phyloP scores from a whole-genome alignment of 75 land plant genomes.

The Ceratopteris richardii region DNA sequence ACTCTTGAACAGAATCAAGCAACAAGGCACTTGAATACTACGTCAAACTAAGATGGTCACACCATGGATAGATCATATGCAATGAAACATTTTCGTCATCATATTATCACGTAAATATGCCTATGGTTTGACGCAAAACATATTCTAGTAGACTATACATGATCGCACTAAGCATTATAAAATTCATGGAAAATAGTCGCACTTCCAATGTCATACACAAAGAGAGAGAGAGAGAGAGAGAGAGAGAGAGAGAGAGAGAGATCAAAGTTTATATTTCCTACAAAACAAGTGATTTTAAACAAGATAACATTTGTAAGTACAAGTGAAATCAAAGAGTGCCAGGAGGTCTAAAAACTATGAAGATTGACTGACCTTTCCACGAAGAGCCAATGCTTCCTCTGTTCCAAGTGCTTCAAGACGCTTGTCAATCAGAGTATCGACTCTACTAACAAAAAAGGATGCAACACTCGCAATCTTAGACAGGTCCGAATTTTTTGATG shows the following conservation, averaged over 20 bases:
- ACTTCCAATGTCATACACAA: too few relatives aligned
- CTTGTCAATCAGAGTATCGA: constrained; percentile 86
- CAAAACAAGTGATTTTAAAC: neutral
- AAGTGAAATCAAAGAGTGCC: neutral
- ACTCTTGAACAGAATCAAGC: neutral
- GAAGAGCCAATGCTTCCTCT: constrained; percentile 75
- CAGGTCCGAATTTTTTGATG: constrained; percentile 50
- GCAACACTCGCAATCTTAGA: constrained; percentile 93
- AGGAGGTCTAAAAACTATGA: too few relatives aligned
- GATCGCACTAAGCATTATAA: too few relatives aligned
- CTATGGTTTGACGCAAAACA: too few relatives aligned
- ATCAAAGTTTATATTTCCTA: too few relatives aligned
- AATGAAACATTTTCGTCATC: too few relatives aligned
- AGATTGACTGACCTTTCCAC: constrained; percentile 68
- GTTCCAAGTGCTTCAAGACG: constrained; percentile 85
- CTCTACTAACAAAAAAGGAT: constrained; percentile 96
- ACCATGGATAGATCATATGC: too few relatives aligned
- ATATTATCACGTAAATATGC: too few relatives aligned
- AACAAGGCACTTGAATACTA: neutral
- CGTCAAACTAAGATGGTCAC: neutral
- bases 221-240: constrained; percentile 1
- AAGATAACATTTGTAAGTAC: neutral
- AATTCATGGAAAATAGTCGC: too few relatives aligned
- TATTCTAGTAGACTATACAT: too few relatives aligned
- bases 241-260: constrained; percentile 1